Evolutionary conservation across 345 rosid genomes (phyloP), one percentile per base, ranked within the genome.

Genomic region (Trapa incisa): DNA sequence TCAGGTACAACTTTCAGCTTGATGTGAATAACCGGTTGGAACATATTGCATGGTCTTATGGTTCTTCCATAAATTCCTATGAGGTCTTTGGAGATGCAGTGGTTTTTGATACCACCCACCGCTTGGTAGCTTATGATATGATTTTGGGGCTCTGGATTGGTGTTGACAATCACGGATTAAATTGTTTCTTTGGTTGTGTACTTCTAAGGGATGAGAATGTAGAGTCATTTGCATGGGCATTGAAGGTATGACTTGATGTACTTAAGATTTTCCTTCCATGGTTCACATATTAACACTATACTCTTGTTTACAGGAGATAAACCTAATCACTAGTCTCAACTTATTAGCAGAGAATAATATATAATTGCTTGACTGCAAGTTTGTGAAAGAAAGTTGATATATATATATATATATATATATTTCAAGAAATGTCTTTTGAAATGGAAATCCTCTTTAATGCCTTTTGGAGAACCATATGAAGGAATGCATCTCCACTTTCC

Each of bases 211-310:
- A 83, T 54, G 89, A 85, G 75, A 83, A 80, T 72, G 47, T 77
- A 71, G 81, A 72, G 68, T 85, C 87, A 22, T 83, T 85, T 72
- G 77, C 85, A 11, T 85, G 89, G 89, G 85, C 83, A n/a, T 67
- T 83, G 75, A 79, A 81, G 85, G 87, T 85, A 78, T 64, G 70
- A 67, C 68, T n/a, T n/a, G 15, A 29, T 22, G 53, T 16, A 2
- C 45, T 33, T 35, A 2, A 0, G 63, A 58, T 58, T 58, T 35
- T 10, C 16, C 15, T 2, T 32, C 12, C 37, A 29, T 9, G 33
- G 15, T 33, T 35, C 60, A n/a, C 6, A n/a, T 54, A n/a, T 8
- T 54, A n/a, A 35, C 2, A 2, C 6, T 11, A n/a, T 10, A n/a
- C 32, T 6, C 60, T 54, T 35, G 22, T 54, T n/a, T 54, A 35